Evolutionary conservation across 2,329 filamentous ascomycete species (phyloP).

Genomic region (Byssoonygena ceratinophila): DNA sequence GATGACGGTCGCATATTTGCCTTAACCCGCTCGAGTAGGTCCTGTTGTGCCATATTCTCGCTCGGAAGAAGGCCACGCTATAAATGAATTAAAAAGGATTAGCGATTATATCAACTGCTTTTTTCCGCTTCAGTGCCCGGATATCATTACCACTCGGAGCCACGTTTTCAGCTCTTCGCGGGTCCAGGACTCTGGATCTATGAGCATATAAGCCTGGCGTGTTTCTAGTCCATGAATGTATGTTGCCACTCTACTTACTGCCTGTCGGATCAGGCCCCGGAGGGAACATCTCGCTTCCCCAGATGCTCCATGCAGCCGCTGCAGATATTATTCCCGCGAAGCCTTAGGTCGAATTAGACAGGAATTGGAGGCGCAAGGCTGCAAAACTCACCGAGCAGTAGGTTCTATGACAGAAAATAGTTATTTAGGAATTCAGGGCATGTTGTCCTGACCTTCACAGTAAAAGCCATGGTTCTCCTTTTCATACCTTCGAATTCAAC

Average conservation of each 20-base stretch:
- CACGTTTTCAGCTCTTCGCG: conserved; percentile 68
- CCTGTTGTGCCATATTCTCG: conserved; percentile 48
- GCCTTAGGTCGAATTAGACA: conserved; percentile 37
- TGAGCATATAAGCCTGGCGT: background rate
- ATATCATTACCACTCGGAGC: conserved; percentile 57
- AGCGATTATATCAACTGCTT: background rate
- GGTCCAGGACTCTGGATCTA: conserved; percentile 63
- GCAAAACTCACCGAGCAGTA: conserved; percentile 52
- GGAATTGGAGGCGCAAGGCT: background rate
- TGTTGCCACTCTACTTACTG: conserved; percentile 40
- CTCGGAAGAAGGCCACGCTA: conserved; percentile 56
- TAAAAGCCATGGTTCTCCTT: conserved; percentile 30
- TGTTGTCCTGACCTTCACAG: background rate
- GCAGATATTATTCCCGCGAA: conserved; percentile 75
- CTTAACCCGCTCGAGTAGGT: conserved; percentile 58
- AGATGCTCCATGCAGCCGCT: conserved; percentile 73
- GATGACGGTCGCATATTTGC: conserved; percentile 49
- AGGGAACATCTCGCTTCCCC: conserved; percentile 77
- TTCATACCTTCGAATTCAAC: conserved; percentile 55
- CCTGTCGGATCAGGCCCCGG: conserved; percentile 64
- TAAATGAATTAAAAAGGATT: background rate
- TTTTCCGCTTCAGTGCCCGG: background rate
- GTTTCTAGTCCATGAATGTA: background rate
- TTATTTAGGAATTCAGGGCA: background rate
- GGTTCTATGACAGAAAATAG: conserved; percentile 44